Conservation (phyloP, 805 yeast genomes). For the Ogataea allantospora region DNA sequence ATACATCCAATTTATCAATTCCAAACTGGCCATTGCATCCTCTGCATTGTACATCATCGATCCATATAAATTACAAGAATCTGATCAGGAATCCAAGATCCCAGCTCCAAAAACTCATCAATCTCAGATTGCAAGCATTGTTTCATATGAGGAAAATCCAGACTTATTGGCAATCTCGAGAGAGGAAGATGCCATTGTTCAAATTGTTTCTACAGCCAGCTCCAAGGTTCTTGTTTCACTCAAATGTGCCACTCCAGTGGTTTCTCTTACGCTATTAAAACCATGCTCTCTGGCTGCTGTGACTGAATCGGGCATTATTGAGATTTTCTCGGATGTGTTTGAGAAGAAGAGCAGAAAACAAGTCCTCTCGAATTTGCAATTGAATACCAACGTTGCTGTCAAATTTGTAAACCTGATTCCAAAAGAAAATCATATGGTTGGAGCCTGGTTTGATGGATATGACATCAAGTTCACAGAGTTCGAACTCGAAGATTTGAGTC, state of each 20-base stretch:
- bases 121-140: conserved; percentile 35
- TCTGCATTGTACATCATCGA: conserved; percentile 34
- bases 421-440: conserved; percentile 11
- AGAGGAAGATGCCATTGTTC: conserved; percentile 31
- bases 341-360: conserved; percentile 22
- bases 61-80: conserved; percentile 28
- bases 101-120: conserved; percentile 34
- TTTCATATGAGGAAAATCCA: conserved; percentile 32
- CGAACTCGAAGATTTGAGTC: conserved; percentile 34
- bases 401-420: conserved; percentile 16
- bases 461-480: conserved; percentile 27
- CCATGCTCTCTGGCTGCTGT: conserved; percentile 32
- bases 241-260: conserved; percentile 35
- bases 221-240: conserved; percentile 32
- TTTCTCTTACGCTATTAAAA: conserved; percentile 30
- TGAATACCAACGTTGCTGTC: conserved; percentile 17
- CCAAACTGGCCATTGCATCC: conserved; percentile 28
- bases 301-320: conserved; percentile 23
- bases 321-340: conserved; percentile 27
- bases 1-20: conserved; percentile 13
- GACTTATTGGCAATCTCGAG: conserved; percentile 38
- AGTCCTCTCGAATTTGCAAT: conserved; percentile 14
- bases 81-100: conserved; percentile 30
- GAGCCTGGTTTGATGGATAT: conserved; percentile 30
- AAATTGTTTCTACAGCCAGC: conserved; percentile 33